These are phyloP conservation scores for Clavispora phyllophila DNA, from an alignment of 805 yeast genomes.

Conservation along the genomic window DNA sequence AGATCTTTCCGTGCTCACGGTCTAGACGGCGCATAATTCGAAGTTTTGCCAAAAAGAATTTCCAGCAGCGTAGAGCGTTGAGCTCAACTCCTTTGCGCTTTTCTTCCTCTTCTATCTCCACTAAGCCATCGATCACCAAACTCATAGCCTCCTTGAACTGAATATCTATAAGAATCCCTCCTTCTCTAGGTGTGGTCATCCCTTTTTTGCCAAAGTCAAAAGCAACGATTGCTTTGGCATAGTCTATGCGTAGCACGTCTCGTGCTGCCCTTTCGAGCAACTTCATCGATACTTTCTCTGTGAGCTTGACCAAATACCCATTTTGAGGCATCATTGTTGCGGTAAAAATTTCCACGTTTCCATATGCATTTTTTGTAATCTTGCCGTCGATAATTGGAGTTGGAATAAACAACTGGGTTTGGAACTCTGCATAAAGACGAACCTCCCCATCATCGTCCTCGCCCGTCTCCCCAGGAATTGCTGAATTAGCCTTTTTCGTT, in stretches of 20 bases:
- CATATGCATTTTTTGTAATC: constrained; percentile 71
- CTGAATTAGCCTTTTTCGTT: constrained; percentile 27
- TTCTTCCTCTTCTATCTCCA: constrained; percentile 46
- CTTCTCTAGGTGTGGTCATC: constrained; percentile 57
- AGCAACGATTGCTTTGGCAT: constrained; percentile 81
- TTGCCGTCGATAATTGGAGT: constrained; percentile 61
- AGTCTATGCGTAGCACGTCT: constrained; percentile 58
- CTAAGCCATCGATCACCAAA: constrained; percentile 44
- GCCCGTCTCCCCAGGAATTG: constrained; percentile 28
- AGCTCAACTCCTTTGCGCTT: constrained; percentile 40
- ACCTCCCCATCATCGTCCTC: constrained; percentile 47
- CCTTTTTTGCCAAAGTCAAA: constrained; percentile 60
- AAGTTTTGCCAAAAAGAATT: constrained; percentile 44
- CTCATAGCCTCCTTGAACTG: constrained; percentile 58
- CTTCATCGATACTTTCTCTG: constrained; percentile 30
- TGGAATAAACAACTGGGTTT: constrained; percentile 69
- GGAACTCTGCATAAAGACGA: constrained; percentile 70
- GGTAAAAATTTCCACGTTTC: constrained; percentile 77
- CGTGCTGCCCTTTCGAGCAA: constrained; percentile 68
- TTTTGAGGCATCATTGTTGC: constrained; percentile 81
- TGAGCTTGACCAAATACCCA: constrained; percentile 48
- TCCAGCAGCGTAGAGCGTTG: constrained; percentile 52
- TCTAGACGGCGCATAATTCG: constrained; percentile 45
- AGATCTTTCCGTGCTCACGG: constrained; percentile 42
- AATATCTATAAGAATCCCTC: constrained; percentile 71